Conservation (phyloP, 805 yeast genomes). For the Ogataea neopini region DNA sequence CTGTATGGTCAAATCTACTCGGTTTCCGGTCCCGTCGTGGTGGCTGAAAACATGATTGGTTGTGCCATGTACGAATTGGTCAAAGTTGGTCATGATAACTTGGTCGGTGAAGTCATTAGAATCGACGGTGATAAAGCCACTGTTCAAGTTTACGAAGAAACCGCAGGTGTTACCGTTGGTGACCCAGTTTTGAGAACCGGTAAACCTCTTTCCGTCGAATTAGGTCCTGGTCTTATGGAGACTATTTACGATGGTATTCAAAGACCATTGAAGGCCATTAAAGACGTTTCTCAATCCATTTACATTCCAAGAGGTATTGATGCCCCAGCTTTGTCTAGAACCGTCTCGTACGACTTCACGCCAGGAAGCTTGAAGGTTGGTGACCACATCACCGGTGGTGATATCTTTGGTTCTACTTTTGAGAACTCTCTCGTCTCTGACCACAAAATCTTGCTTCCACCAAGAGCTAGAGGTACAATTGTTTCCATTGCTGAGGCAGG, state of each 20-base stretch:
- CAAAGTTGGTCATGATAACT: conserved; percentile 93
- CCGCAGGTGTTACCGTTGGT: conserved; percentile 99
- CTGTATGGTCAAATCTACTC: conserved; percentile 89
- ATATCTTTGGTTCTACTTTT: conserved; percentile 87
- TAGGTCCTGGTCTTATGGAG: conserved; percentile 99
- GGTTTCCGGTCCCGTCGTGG: conserved; percentile 96
- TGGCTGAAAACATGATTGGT: conserved; percentile 98
- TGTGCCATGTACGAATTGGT: conserved; percentile 99
- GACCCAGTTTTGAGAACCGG: conserved; percentile 99
- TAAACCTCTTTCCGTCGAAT: conserved; percentile 96
- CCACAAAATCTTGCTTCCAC: conserved; percentile 94
- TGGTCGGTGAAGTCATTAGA: conserved; percentile 98
- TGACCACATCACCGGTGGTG: conserved; percentile 98
- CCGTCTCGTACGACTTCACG: conserved; percentile 77
- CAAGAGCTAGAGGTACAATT: conserved; percentile 97
- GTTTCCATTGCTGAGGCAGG: conserved; percentile 88
- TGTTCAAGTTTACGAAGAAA: conserved; percentile 98
- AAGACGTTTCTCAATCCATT: conserved; percentile 83
- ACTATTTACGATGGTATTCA: conserved; percentile 99
- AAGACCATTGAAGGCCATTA: conserved; percentile 94
- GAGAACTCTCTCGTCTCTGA: conserved; percentile 92
- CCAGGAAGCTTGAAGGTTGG: conserved; percentile 84
- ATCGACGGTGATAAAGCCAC: conserved; percentile 96
- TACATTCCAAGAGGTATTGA: conserved; percentile 99
- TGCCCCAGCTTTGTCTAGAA: conserved; percentile 91